phyloP scores from a whole-genome alignment of 2,329 filamentous ascomycete species.

The Epichloe sibirici region DNA sequence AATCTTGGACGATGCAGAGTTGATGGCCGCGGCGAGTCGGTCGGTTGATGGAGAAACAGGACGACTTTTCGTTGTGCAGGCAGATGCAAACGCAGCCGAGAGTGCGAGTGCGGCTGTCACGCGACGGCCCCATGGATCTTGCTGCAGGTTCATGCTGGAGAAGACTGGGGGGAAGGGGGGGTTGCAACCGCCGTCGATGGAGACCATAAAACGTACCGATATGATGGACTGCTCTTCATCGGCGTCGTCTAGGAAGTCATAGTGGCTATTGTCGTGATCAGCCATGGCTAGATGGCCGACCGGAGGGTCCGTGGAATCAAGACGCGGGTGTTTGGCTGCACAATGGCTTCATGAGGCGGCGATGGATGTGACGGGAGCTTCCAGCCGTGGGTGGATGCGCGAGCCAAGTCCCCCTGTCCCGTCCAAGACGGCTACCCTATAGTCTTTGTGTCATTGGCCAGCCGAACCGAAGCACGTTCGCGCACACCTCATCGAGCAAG shows the following conservation, averaged over 20 bases:
- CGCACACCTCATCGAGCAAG: no score
- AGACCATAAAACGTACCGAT: conserved; percentile 17
- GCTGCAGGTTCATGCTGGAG: neutral
- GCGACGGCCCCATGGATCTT: neutral
- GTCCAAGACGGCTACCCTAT: no score
- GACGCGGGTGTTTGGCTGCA: neutral
- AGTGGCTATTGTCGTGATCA: conserved; percentile 27
- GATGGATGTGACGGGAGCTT: conserved; percentile 2
- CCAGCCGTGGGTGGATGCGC: neutral
- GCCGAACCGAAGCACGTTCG: no score
- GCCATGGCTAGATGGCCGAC: conserved; percentile 23
- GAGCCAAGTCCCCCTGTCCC: neutral
- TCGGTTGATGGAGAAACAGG: neutral
- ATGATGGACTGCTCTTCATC: conserved; percentile 37
- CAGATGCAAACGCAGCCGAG: neutral
- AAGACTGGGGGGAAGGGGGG: neutral
- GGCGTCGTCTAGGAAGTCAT: conserved; percentile 34
- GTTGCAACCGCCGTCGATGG: neutral
- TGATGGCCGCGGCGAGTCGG: neutral
- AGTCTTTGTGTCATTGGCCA: neutral
- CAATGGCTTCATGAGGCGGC: conserved; percentile 4
- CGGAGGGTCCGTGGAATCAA: conserved; percentile 1
- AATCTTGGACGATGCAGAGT: neutral
- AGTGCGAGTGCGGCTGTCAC: neutral
- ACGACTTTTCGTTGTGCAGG: conserved; percentile 1